A percentile compares a stretch with the other conserved stretches of the same genome.
Evolutionary conservation across 805 yeast genomes (phyloP).

Genomic region (Jamesozyma hellenica): DNA sequence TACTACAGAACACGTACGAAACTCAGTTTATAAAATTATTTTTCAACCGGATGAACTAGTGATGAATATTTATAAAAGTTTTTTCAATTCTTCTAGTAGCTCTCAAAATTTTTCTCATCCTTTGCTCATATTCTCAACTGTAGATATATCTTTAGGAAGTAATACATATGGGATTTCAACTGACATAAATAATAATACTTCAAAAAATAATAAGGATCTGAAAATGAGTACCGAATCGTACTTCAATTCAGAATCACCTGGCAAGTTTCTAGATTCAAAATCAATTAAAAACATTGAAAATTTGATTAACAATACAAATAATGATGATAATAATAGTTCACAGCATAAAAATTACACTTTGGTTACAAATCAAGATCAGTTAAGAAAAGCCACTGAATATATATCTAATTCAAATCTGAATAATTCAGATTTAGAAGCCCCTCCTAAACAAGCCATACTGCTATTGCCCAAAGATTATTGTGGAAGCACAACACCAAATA

Average conservation of each 20-base stretch:
- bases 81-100: conserved; percentile 20
- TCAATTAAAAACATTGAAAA: too few species aligned
- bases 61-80: conserved; percentile 15
- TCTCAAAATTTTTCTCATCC: conserved; percentile 23
- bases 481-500: too few species aligned
- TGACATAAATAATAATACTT: neutral
- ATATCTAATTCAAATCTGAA: conserved; percentile 5
- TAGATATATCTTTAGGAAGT: conserved; percentile 2
- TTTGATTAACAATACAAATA: neutral
- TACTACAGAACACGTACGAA: conserved; percentile 8
- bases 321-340: neutral
- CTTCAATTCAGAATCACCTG: neutral
- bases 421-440: conserved; percentile 10
- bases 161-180: too few species aligned
- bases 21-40: conserved; percentile 7
- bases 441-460: conserved; percentile 23
- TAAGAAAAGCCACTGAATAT: conserved; percentile 15
- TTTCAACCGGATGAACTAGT: conserved; percentile 25
- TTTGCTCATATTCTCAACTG: conserved; percentile 14
- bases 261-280: too few species aligned
- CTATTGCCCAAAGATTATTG: conserved; percentile 22
- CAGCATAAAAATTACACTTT: conserved; percentile 11
- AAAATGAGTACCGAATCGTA: neutral
- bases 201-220: neutral
- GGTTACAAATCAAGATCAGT: conserved; percentile 18